These are phyloP conservation scores for Starmera caribaea DNA, from an alignment of 805 yeast genomes.

Conservation along the genomic window DNA sequence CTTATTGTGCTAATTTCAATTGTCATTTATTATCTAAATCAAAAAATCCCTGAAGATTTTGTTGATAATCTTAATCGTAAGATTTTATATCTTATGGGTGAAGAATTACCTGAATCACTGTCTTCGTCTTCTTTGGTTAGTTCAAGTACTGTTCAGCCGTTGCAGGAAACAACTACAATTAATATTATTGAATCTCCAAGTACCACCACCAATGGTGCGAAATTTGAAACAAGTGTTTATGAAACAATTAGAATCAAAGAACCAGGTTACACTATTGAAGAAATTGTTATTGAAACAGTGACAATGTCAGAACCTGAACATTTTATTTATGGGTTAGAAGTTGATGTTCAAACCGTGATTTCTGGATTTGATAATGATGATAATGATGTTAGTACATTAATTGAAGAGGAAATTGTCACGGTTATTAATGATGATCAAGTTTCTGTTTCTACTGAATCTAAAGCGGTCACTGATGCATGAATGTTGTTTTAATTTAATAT, in stretches of 20 bases:
- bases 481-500: no score
- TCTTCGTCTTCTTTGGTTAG: background rate
- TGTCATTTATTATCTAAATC: conserved; percentile 2
- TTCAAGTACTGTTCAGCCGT: background rate
- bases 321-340: no score
- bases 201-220: background rate
- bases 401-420: background rate
- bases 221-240: background rate
- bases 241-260: background rate
- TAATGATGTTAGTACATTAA: no score
- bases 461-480: no score
- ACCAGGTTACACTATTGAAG: no score
- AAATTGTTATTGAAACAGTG: no score
- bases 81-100: background rate
- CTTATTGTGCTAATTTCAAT: conserved; percentile 4
- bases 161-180: no score
- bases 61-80: background rate
- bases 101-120: background rate
- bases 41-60: conserved; percentile 9
- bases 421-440: background rate
- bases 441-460: background rate
- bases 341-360: no score
- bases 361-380: no score
- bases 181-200: no score
- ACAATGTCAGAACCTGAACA: no score